Conservation (phyloP, 306 rosid genomes). For the Acacia crassicarpa region DNA sequence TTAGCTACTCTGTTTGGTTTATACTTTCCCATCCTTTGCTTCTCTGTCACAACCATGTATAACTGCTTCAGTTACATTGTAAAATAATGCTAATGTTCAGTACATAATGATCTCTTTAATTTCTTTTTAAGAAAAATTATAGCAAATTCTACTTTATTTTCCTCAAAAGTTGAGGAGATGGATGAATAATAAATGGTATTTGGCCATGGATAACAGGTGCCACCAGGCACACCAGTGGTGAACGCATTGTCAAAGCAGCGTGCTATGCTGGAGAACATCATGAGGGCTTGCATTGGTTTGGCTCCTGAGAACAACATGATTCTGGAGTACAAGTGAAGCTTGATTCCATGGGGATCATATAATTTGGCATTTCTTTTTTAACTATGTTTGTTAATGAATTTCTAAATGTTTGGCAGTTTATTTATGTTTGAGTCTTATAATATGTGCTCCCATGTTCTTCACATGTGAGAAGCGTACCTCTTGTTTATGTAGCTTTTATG, state of each 20-base stretch:
- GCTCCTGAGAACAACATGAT: constrained; percentile 99
- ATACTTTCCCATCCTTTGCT: neutral
- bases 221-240: constrained; percentile 98
- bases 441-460: neutral
- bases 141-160: neutral
- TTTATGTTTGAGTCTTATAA: neutral
- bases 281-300: constrained; percentile 97
- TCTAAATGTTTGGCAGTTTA: constrained; percentile 3
- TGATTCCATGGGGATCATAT: constrained; percentile 11
- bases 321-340: constrained; percentile 86
- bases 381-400: constrained; percentile 36
- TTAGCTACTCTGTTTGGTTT: constrained; percentile 5
- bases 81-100: neutral
- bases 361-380: neutral
- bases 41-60: neutral
- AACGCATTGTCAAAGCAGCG: constrained; percentile 97
- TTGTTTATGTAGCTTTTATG: constrained; percentile 17
- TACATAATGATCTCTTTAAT: neutral
- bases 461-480: neutral
- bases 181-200: constrained; percentile 22
- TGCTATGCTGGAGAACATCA: constrained; percentile 94
- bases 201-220: constrained; percentile 61
- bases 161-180: neutral
- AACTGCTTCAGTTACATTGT: neutral
- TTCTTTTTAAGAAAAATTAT: neutral